phyloP scores from a whole-genome alignment of 108 stramenopile species.

The Thalassiosira profunda region DNA sequence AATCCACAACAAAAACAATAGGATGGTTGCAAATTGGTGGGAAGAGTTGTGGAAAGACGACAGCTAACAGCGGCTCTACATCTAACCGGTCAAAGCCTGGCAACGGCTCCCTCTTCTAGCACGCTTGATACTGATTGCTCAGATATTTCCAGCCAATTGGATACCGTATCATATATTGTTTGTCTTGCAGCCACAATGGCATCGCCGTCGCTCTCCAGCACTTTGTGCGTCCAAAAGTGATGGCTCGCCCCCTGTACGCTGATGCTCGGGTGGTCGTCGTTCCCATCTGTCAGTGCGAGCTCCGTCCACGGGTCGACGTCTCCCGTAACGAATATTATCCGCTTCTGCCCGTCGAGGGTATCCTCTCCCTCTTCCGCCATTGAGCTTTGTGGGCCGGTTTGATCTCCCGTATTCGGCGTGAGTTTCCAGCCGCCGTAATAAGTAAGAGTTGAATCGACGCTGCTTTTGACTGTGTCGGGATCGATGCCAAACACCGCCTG shows the following conservation, averaged over 20 bases:
- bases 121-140: no score
- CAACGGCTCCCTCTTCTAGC: no score
- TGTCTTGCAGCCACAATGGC: slow-evolving; percentile 55
- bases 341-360: slow-evolving; percentile 9
- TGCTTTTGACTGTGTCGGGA: slow-evolving; percentile 50
- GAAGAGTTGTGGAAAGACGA: no score
- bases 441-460: slow-evolving; percentile 64
- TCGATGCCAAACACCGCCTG: slow-evolving; percentile 65
- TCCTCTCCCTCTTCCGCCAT: no score
- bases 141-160: slow-evolving; percentile 53
- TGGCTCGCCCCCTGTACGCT: slow-evolving; percentile 78
- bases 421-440: slow-evolving; percentile 88
- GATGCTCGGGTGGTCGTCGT: slow-evolving; percentile 33
- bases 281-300: slow-evolving; percentile 57
- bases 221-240: slow-evolving; percentile 89
- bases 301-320: slow-evolving; percentile 96
- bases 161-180: slow-evolving; percentile 60
- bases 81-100: no score
- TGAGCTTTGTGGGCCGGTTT: not conserved
- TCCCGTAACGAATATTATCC: slow-evolving; percentile 91
- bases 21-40: no score
- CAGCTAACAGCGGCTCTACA: no score
- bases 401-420: slow-evolving; percentile 26
- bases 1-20: no score
- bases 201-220: slow-evolving; percentile 56